These are phyloP conservation scores for Theileria orientalis DNA, from an alignment of 169 alveolate genomes.

Conservation along the genomic window DNA sequence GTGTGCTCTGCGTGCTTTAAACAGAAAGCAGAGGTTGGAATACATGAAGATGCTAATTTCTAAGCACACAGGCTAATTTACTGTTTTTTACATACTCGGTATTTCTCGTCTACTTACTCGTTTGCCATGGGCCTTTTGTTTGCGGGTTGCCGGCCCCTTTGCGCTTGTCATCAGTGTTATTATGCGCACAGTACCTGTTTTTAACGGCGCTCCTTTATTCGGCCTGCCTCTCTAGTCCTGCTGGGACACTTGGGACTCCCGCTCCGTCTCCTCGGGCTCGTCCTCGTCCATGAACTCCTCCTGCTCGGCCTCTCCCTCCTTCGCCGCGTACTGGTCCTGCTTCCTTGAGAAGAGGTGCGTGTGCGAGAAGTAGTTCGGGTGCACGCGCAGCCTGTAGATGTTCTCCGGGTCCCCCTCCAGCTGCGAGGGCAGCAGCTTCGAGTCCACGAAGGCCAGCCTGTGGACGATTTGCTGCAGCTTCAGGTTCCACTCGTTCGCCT, in stretches of 20 bases:
- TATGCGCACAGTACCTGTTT: too few relatives aligned
- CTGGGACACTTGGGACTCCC: background rate
- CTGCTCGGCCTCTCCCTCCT: background rate
- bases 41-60: background rate
- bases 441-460: conserved; percentile 70
- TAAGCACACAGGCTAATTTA: background rate
- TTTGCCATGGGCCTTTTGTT: too few relatives aligned
- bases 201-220: too few relatives aligned
- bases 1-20: background rate
- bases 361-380: conserved; percentile 71
- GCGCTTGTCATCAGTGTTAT: too few relatives aligned
- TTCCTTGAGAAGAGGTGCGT: conserved; percentile 36
- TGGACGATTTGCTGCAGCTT: conserved; percentile 67
- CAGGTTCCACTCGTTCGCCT: conserved; percentile 75
- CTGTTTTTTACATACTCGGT: too few relatives aligned
- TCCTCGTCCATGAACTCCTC: background rate
- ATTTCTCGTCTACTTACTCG: too few relatives aligned
- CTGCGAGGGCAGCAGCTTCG: conserved; percentile 62
- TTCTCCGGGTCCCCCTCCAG: conserved; percentile 64
- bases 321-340: conserved; percentile 5
- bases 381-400: conserved; percentile 64
- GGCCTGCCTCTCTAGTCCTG: background rate
- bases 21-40: background rate
- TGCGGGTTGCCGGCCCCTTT: too few relatives aligned
- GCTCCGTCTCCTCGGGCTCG: background rate